phyloP scores from a whole-genome alignment of 2,329 filamentous ascomycete species.

The Colletotrichum aenigma region DNA sequence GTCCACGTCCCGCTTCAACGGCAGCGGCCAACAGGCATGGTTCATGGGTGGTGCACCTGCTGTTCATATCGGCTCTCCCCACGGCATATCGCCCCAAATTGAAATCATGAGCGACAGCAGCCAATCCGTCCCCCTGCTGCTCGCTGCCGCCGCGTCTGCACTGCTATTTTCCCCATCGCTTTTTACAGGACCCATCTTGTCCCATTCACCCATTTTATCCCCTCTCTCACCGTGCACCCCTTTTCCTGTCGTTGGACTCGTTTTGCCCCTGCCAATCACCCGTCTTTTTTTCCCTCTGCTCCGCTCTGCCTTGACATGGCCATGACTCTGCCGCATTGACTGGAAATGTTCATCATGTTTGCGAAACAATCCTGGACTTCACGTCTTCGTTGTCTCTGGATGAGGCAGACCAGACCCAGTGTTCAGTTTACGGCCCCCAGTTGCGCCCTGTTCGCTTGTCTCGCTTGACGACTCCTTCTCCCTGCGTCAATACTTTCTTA shows the following conservation, averaged over 20 bases:
- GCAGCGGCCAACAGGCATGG: not conserved
- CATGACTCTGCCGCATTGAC: slow-evolving; percentile 1
- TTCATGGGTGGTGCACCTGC: not conserved
- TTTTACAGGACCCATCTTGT: not conserved
- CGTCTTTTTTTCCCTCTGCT: not conserved
- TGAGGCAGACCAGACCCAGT: not conserved
- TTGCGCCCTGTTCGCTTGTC: not conserved
- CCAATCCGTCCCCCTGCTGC: slow-evolving; percentile 6
- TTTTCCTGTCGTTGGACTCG: not conserved
- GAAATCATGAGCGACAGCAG: slow-evolving; percentile 14
- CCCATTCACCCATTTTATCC: not conserved
- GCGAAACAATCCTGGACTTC: slow-evolving; percentile 1
- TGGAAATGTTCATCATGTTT: not conserved
- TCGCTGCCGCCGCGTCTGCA: slow-evolving; percentile 2
- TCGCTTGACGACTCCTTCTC: slow-evolving; percentile 11
- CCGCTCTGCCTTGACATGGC: not conserved
- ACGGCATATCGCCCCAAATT: slow-evolving; percentile 3
- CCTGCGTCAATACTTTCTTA: slow-evolving; percentile 2
- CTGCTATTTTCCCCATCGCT: not conserved
- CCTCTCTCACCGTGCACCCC: not conserved
- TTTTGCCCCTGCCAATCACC: not conserved
- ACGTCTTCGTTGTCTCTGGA: slow-evolving; percentile 1
- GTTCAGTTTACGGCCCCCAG: not conserved
- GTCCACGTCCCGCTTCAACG: not conserved
- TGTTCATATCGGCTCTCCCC: not conserved